These are phyloP conservation scores for Pseudoscleropodium purum DNA, from an alignment of 225 moss, liverwort and hornwort species.

Conservation along the genomic window DNA sequence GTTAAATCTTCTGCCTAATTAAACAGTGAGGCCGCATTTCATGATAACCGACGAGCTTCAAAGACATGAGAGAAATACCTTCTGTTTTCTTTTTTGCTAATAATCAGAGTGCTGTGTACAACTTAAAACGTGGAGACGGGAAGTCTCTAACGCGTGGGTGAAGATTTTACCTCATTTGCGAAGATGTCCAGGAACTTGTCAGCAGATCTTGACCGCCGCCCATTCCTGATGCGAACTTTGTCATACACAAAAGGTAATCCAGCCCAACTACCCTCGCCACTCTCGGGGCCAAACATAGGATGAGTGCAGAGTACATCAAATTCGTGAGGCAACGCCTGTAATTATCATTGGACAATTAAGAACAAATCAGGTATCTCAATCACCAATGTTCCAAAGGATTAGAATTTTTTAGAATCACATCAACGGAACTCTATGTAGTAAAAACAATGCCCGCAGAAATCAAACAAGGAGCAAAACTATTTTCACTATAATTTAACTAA, in stretches of 20 bases:
- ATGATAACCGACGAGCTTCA: background rate
- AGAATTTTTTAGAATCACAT: background rate
- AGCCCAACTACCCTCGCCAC: conserved; percentile 76
- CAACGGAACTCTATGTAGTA: background rate
- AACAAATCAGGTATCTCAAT: background rate
- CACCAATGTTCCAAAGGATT: background rate
- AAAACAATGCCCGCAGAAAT: background rate
- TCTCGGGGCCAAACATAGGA: conserved; percentile 99
- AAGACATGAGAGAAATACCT: background rate
- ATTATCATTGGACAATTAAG: background rate
- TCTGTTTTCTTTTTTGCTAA: background rate
- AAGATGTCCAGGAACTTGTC: conserved; percentile 70
- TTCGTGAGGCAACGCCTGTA: conserved; percentile 79
- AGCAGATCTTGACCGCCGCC: conserved; percentile 43
- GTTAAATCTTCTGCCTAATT: background rate
- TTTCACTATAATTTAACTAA: background rate
- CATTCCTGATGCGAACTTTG: conserved; percentile 75
- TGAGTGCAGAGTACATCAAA: conserved; percentile 99
- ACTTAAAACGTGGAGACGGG: background rate
- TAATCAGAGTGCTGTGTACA: background rate
- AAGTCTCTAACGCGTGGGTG: background rate
- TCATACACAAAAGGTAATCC: conserved; percentile 89
- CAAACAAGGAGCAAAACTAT: background rate
- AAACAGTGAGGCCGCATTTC: background rate
- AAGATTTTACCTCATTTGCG: conserved; percentile 60